These are phyloP conservation scores for Botrytis deweyae DNA, from an alignment of 2,329 filamentous ascomycete species.

Conservation along the genomic window DNA sequence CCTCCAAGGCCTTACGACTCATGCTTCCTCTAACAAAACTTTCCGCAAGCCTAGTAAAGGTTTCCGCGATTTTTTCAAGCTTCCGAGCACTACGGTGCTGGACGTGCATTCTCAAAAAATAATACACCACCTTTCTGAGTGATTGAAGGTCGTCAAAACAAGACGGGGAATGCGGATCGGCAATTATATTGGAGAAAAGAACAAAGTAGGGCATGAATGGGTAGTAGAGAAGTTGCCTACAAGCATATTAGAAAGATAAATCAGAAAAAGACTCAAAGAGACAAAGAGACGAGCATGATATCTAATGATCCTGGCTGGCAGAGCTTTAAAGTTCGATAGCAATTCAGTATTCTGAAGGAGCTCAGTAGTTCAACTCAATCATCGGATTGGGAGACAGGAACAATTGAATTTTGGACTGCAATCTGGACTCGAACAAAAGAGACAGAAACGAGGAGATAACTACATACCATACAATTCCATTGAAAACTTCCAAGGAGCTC, in stretches of 20 bases:
- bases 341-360: not conserved
- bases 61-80: slow-evolving; percentile 23
- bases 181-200: slow-evolving; percentile 25
- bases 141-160: slow-evolving; percentile 23
- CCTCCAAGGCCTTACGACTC: not conserved
- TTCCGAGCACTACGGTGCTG: slow-evolving; percentile 22
- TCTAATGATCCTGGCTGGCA: not conserved
- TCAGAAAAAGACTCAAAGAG: not conserved
- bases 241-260: not conserved
- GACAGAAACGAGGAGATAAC: not conserved
- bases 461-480: slow-evolving; percentile 27
- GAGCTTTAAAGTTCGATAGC: not conserved
- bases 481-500: slow-evolving; percentile 23
- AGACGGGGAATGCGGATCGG: slow-evolving; percentile 16
- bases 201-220: slow-evolving; percentile 27
- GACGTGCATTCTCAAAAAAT: slow-evolving; percentile 24
- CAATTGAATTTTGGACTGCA: not conserved
- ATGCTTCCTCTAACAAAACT: slow-evolving; percentile 21
- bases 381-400: not conserved
- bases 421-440: not conserved
- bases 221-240: slow-evolving; percentile 27
- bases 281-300: not conserved
- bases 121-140: slow-evolving; percentile 22
- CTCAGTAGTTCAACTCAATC: not conserved
- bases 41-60: slow-evolving; percentile 22